phyloP scores from a whole-genome alignment of 352 stramenopile species.

The Pythium aristosporum region DNA sequence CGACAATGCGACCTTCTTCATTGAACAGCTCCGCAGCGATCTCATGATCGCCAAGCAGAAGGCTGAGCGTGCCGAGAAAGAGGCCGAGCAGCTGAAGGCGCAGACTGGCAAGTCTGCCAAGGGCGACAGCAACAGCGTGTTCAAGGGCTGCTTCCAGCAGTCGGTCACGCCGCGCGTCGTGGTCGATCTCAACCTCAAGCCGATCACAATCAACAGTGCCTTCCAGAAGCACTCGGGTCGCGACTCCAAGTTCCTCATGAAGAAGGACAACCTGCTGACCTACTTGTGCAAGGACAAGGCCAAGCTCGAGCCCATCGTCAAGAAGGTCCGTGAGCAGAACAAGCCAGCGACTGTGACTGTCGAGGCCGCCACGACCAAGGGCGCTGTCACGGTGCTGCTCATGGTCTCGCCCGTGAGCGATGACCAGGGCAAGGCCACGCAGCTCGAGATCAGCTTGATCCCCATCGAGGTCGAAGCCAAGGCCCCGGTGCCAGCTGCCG shows the following conservation, averaged over 20 bases:
- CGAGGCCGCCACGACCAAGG: conserved; percentile 43
- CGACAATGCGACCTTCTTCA: conserved; percentile 34
- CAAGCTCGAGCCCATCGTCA: conserved; percentile 48
- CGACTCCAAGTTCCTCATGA: conserved; percentile 28
- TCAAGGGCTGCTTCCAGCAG: conserved; percentile 68
- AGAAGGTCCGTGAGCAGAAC: conserved; percentile 34
- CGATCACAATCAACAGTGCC: conserved; percentile 54
- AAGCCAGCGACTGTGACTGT: conserved; percentile 48
- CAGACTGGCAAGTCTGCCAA: conserved; percentile 11
- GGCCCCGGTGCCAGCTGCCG: not conserved
- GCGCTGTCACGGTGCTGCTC: conserved; percentile 48
- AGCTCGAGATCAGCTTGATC: conserved; percentile 66
- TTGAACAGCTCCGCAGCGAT: conserved; percentile 33
- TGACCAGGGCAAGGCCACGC: conserved; percentile 43
- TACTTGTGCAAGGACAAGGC: conserved; percentile 48
- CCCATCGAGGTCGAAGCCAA: conserved; percentile 37
- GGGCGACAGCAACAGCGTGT: conserved; percentile 29
- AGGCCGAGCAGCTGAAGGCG: conserved; percentile 36
- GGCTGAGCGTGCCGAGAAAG: conserved; percentile 30
- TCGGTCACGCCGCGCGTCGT: conserved; percentile 60
- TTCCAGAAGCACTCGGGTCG: conserved; percentile 50
- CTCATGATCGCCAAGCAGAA: conserved; percentile 38
- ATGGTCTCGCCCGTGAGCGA: conserved; percentile 55
- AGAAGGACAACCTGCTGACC: conserved; percentile 43
- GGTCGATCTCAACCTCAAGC: conserved; percentile 48